A percentile compares a stretch with the other conserved stretches of the same genome.
Conservation (phyloP, 2,329 filamentous ascomycete species). For the Pseudogymnoascus sp. region DNA sequence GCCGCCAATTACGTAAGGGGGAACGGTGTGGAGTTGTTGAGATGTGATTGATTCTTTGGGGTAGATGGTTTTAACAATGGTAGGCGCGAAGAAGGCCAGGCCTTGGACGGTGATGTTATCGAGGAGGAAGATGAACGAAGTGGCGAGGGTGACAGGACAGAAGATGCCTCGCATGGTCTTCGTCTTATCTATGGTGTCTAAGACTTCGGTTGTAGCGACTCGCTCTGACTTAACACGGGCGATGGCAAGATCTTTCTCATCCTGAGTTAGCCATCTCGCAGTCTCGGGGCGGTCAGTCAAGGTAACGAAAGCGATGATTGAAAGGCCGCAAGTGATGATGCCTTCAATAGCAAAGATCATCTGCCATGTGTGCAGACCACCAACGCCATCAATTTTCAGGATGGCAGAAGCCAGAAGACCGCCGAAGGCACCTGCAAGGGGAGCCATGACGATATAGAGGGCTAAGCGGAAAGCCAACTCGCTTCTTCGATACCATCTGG, state of each 20-base stretch:
- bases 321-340: constrained; percentile 51
- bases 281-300: constrained; percentile 64
- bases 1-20: constrained; percentile 61
- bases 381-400: constrained; percentile 52
- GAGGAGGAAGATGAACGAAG: constrained; percentile 40
- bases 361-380: constrained; percentile 50
- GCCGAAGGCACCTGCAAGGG: constrained; percentile 64
- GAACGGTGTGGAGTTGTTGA: constrained; percentile 64
- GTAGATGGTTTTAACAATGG: constrained; percentile 62
- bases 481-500: constrained; percentile 62
- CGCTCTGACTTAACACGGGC: constrained; percentile 63
- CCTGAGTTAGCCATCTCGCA: constrained; percentile 56
- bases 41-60: constrained; percentile 48
- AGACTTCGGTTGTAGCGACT: constrained; percentile 52
- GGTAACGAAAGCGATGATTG: constrained; percentile 55
- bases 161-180: constrained; percentile 58
- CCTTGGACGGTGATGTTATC: constrained; percentile 59
- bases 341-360: constrained; percentile 71
- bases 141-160: constrained; percentile 53
- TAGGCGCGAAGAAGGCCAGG: constrained; percentile 59
- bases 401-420: constrained; percentile 60
- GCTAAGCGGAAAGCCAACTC: constrained; percentile 62
- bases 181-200: constrained; percentile 53
- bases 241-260: constrained; percentile 60
- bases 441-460: constrained; percentile 64